A percentile compares a stretch with the other conserved stretches of the same genome.
Conservation (phyloP, 2,329 filamentous ascomycete species). For the Drechmeria coniospora region DNA sequence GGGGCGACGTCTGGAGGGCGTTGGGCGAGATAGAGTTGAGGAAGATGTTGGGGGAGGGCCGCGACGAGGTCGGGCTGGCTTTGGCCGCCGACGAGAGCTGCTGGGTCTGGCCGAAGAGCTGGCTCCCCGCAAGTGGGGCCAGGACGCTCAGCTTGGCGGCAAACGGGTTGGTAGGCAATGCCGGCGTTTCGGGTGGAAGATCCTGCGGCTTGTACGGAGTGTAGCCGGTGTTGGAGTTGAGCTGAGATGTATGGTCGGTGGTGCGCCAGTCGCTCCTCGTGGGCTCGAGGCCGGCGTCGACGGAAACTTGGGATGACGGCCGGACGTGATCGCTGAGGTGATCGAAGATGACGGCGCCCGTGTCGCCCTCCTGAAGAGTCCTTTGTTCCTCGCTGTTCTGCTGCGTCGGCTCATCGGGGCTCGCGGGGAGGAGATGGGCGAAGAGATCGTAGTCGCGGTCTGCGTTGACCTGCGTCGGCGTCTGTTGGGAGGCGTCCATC, state of each 20-base stretch:
- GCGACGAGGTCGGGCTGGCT: conserved; percentile 40
- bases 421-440: conserved; percentile 14
- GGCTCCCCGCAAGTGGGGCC: conserved; percentile 24
- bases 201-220: conserved; percentile 16
- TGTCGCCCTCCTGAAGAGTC: conserved; percentile 30
- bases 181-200: conserved; percentile 32
- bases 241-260: conserved; percentile 17
- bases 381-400: conserved; percentile 13
- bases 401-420: conserved; percentile 13
- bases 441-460: conserved; percentile 39
- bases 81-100: conserved; percentile 35
- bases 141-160: conserved; percentile 16
- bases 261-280: conserved; percentile 23
- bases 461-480: conserved; percentile 40
- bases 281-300: conserved; percentile 24
- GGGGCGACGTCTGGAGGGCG: conserved; percentile 27
- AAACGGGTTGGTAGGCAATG: conserved; percentile 32
- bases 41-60: conserved; percentile 36
- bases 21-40: conserved; percentile 31
- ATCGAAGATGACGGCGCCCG: conserved; percentile 32
- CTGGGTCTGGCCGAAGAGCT: conserved; percentile 41
- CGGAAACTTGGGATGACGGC: conserved; percentile 25
- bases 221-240: conserved; percentile 12
- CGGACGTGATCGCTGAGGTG: conserved; percentile 18
- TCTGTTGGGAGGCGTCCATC: conserved; percentile 34